phyloP scores from a whole-genome alignment of 208 protist genomes.

The Trypanosoma cruzi region DNA sequence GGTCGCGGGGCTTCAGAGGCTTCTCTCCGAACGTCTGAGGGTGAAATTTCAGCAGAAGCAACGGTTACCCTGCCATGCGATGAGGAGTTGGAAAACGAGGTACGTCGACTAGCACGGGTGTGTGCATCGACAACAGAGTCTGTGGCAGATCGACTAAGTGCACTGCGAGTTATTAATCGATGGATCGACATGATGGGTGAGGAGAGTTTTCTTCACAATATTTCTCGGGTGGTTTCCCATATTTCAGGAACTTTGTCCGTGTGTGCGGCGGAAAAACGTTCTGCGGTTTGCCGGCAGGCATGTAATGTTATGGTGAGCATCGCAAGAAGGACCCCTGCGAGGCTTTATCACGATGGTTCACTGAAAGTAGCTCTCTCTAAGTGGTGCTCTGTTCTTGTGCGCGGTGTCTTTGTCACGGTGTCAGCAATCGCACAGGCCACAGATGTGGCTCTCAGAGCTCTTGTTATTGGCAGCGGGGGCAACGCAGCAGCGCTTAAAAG shows the following conservation, averaged over 20 bases:
- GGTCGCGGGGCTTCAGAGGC: conserved; percentile 17
- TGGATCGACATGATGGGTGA: conserved; percentile 50
- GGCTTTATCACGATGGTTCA: conserved; percentile 19
- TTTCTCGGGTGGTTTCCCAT: conserved; percentile 22
- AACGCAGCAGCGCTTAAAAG: conserved; percentile 41
- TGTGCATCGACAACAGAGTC: conserved; percentile 11
- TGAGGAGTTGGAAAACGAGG: conserved; percentile 8
- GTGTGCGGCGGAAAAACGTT: conserved; percentile 71
- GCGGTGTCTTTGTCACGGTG: conserved; percentile 83
- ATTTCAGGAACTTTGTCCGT: conserved; percentile 41
- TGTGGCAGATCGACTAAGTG: conserved; percentile 38
- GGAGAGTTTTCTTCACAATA: conserved; percentile 34
- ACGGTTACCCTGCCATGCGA: conserved; percentile 5
- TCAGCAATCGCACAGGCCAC: conserved; percentile 72
- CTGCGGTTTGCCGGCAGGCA: conserved; percentile 70
- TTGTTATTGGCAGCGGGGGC: conserved; percentile 64
- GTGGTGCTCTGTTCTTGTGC: conserved; percentile 58
- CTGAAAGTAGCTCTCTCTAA: conserved; percentile 30
- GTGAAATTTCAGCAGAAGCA: background rate
- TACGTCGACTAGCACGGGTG: conserved; percentile 15
- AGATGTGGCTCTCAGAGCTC: conserved; percentile 56
- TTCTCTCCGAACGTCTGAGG: background rate
- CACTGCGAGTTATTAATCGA: conserved; percentile 50
- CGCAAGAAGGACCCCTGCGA: conserved; percentile 38
- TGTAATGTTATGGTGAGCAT: conserved; percentile 57